These are phyloP conservation scores for Salix exigua DNA, from an alignment of 345 rosid species.

Conservation along the genomic window DNA sequence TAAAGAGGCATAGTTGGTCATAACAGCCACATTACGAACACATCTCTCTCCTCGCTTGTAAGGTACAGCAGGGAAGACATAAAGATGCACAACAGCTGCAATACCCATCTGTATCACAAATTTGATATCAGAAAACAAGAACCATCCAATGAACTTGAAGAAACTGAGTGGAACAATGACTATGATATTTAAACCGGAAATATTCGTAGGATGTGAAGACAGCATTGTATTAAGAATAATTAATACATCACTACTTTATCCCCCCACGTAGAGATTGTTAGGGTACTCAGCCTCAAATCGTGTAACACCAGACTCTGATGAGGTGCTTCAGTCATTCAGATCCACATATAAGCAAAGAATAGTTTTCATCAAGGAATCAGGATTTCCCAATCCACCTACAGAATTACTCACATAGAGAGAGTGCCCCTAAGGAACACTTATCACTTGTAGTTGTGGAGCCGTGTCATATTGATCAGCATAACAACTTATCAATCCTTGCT, in stretches of 20 bases:
- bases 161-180: background rate
- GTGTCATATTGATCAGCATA: background rate
- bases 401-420: background rate
- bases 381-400: background rate
- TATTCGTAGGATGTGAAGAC: background rate
- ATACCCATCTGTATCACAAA: constrained; percentile 75
- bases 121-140: constrained; percentile 12
- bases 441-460: background rate
- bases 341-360: no score
- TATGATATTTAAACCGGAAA: background rate
- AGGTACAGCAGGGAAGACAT: constrained; percentile 85
- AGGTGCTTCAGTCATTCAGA: background rate
- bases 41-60: constrained; percentile 99
- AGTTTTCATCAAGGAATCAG: background rate
- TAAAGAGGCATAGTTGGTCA: constrained; percentile 87
- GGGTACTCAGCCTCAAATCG: background rate
- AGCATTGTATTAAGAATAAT: background rate
- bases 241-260: background rate
- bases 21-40: constrained; percentile 91
- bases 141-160: background rate
- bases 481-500: background rate
- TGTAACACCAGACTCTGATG: background rate
- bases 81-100: constrained; percentile 91
- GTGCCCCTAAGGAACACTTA: background rate
- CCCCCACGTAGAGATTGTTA: background rate